Conservation (phyloP, 257 asterid genomes). For the Verbascum thapsus region DNA sequence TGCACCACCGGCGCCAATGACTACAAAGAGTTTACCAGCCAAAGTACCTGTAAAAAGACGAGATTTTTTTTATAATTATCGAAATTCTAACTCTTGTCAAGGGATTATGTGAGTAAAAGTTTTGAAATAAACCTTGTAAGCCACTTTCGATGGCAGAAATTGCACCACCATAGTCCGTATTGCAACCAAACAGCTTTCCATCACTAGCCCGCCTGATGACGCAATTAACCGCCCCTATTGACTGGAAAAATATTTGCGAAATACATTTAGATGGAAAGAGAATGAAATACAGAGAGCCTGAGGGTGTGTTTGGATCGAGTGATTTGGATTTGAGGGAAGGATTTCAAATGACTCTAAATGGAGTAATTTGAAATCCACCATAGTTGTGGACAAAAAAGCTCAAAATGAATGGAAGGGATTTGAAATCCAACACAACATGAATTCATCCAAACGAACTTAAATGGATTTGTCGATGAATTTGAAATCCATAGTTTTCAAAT, state of each 20-base stretch:
- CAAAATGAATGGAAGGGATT: too few species aligned
- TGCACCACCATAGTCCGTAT: slow-evolving; percentile 94
- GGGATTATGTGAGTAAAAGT: slow-evolving; percentile 23
- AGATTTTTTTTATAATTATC: not conserved
- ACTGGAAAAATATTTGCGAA: slow-evolving; percentile 47
- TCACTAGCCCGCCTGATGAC: slow-evolving; percentile 58
- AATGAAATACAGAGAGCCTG: slow-evolving; percentile 16
- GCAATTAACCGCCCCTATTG: slow-evolving; percentile 93
- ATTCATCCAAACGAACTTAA: too few species aligned
- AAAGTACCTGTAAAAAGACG: slow-evolving; percentile 47
- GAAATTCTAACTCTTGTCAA: slow-evolving; percentile 22
- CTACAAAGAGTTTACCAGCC: slow-evolving; percentile 78
- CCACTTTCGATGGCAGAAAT: slow-evolving; percentile 86
- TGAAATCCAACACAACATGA: too few species aligned
- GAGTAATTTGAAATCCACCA: too few species aligned
- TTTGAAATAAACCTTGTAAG: slow-evolving; percentile 60
- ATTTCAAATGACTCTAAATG: too few species aligned
- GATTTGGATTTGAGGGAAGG: too few species aligned
- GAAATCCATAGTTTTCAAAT: too few species aligned
- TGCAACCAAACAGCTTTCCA: slow-evolving; percentile 90
- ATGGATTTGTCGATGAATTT: too few species aligned
- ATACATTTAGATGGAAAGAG: slow-evolving; percentile 27
- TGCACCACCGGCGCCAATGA: slow-evolving; percentile 99
- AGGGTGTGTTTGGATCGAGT: too few species aligned
- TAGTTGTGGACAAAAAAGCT: too few species aligned